These are phyloP conservation scores for Symbiotaphrina buchneri DNA, from an alignment of 495 filamentous ascomycete species.

Conservation along the genomic window DNA sequence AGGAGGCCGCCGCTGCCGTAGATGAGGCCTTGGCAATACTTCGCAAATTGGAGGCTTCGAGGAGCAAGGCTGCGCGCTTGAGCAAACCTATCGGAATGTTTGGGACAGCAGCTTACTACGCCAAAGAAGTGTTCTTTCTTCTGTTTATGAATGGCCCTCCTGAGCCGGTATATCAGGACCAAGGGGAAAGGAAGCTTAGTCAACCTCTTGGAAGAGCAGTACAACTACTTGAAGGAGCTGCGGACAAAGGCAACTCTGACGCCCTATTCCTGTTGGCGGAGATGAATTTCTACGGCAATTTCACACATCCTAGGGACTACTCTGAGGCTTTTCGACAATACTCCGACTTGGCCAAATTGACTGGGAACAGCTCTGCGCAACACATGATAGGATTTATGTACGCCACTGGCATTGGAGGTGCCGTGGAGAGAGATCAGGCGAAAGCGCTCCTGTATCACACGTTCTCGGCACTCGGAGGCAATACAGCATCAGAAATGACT, in stretches of 20 bases:
- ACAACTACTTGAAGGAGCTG: conserved; percentile 50
- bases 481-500: conserved; percentile 83
- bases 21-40: conserved; percentile 11
- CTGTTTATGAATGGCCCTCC: conserved; percentile 20
- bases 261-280: conserved; percentile 81
- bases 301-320: conserved; percentile 68
- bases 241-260: conserved; percentile 55
- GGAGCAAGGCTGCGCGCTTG: conserved; percentile 4
- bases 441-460: conserved; percentile 86
- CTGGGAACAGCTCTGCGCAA: conserved; percentile 79
- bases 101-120: conserved; percentile 15
- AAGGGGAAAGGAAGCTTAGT: conserved; percentile 6
- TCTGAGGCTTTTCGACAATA: conserved; percentile 65
- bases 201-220: conserved; percentile 15
- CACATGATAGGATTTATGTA: conserved; percentile 95
- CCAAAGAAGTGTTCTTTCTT: conserved; percentile 18
- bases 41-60: conserved; percentile 8
- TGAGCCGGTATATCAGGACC: conserved; percentile 10
- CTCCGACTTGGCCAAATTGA: conserved; percentile 45
- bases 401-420: conserved; percentile 70
- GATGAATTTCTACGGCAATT: conserved; percentile 95
- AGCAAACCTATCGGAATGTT: conserved; percentile 3
- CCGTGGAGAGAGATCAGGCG: conserved; percentile 73
- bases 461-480: conserved; percentile 69
- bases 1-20: conserved; percentile 7